Evolutionary conservation across 345 rosid species (phyloP).

Genomic region (Boechera divaricarpa): DNA sequence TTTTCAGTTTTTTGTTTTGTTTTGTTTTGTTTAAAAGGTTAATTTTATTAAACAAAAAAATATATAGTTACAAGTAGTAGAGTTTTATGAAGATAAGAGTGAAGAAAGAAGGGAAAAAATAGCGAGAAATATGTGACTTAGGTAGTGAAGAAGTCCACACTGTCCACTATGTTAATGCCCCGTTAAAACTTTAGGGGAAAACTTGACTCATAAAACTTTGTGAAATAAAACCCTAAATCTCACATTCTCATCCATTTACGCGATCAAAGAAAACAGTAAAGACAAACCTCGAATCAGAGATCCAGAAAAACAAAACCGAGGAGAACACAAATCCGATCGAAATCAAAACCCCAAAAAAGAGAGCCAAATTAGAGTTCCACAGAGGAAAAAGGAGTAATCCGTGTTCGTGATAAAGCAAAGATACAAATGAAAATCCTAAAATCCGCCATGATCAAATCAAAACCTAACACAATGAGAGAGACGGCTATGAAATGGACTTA

Average conservation of each 20-base stretch:
- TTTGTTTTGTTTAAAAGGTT: no score
- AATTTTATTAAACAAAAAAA: no score
- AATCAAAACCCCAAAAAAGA: neutral
- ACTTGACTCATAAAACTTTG: no score
- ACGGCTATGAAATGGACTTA: constrained; percentile 31
- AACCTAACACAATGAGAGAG: constrained; percentile 28
- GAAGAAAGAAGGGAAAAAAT: no score
- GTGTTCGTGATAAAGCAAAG: constrained; percentile 12
- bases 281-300: constrained; percentile 14
- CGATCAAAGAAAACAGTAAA: neutral
- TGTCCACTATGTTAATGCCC: no score
- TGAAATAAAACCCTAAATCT: constrained; percentile 17
- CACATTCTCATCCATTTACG: constrained; percentile 36
- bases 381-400: neutral
- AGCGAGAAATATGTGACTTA: no score
- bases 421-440: neutral
- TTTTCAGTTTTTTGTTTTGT: no score
- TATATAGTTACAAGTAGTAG: no score
- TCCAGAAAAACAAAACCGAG: neutral
- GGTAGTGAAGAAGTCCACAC: no score
- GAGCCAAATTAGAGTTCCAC: neutral
- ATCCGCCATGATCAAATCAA: constrained; percentile 7
- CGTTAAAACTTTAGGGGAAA: no score
- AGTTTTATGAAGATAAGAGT: no score
- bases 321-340: constrained; percentile 34